These are phyloP conservation scores for Epichloe baconii DNA, from an alignment of 2,329 filamentous ascomycete species.

Conservation along the genomic window DNA sequence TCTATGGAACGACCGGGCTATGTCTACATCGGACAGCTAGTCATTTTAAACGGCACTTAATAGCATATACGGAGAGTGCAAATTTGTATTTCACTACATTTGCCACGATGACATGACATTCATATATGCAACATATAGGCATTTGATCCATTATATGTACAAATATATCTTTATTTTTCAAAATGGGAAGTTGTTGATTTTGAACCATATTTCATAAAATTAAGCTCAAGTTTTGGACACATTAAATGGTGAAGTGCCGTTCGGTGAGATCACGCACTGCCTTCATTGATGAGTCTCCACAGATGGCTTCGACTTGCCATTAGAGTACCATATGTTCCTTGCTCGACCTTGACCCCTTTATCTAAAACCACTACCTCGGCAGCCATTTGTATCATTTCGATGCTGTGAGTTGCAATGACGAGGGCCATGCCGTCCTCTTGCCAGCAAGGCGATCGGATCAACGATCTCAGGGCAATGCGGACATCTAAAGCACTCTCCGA, in stretches of 20 bases:
- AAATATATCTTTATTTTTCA: neutral
- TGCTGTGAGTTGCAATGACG: constrained; percentile 68
- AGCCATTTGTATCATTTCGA: constrained; percentile 76
- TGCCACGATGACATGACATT: constrained; percentile 1
- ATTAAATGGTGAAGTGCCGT: neutral
- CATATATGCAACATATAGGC: neutral
- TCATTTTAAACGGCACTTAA: neutral
- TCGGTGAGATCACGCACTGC: constrained; percentile 4
- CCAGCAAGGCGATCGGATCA: constrained; percentile 27
- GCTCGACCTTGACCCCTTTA: constrained; percentile 51
- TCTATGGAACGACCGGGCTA: neutral
- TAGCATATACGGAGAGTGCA: neutral
- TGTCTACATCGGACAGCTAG: neutral
- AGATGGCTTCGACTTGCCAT: constrained; percentile 30
- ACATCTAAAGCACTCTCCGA: constrained; percentile 51
- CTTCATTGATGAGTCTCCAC: constrained; percentile 31
- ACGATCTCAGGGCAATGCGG: constrained; percentile 42
- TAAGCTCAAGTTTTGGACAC: neutral
- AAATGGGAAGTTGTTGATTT: neutral
- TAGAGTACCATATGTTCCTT: constrained; percentile 53
- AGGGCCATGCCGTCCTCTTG: constrained; percentile 43
- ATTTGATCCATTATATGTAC: neutral
- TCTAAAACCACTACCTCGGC: constrained; percentile 62
- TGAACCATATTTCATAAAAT: too few species aligned
- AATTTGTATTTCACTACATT: neutral